Conservation (phyloP, 345 rosid genomes). For the Litchi chinensis region DNA sequence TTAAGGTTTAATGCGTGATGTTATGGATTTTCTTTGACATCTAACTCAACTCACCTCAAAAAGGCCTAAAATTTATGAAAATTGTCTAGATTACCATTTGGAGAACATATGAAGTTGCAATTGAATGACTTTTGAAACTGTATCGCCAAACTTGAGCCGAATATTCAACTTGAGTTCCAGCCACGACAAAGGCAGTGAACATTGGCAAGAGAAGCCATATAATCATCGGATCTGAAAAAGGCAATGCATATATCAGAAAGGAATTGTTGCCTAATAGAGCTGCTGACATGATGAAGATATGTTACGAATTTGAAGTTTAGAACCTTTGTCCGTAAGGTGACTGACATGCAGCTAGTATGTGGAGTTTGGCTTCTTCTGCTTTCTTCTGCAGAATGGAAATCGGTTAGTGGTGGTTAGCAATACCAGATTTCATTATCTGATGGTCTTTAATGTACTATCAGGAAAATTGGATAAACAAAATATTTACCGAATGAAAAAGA, state of each 20-base stretch:
- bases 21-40: not conserved
- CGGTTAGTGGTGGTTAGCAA: not conserved
- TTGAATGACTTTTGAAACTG: not conserved
- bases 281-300: not conserved
- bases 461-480: not conserved
- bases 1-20: not conserved
- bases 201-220: constrained; percentile 87
- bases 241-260: not conserved
- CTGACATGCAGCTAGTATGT: constrained; percentile 56
- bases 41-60: not conserved
- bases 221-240: constrained; percentile 78
- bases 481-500: no score
- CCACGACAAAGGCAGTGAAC: constrained; percentile 73
- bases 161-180: constrained; percentile 48
- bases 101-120: constrained; percentile 12
- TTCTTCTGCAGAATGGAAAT: constrained; percentile 50
- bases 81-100: not conserved
- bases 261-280: not conserved
- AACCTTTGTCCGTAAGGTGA: constrained; percentile 85
- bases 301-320: constrained; percentile 12
- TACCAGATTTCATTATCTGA: not conserved
- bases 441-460: no score
- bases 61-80: not conserved
- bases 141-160: not conserved
- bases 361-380: constrained; percentile 64